Conservation (phyloP, 257 asterid genomes). For the Nicotiana tomentosiformis region DNA sequence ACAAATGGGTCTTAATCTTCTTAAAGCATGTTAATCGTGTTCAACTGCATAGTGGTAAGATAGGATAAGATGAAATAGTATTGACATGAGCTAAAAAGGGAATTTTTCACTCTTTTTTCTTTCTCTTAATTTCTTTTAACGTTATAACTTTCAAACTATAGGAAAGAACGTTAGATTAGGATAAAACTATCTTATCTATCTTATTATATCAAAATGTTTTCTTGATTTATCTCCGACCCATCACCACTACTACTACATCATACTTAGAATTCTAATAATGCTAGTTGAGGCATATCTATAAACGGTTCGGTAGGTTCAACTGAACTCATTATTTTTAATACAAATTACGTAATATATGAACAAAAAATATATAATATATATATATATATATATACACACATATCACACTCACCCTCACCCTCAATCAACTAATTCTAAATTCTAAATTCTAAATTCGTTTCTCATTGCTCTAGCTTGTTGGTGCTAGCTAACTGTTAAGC, state of each 20-base stretch:
- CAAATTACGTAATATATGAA: too few relatives aligned
- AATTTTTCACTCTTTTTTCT: too few relatives aligned
- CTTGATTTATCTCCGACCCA: not conserved
- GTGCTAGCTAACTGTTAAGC: too few relatives aligned
- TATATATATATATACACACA: too few relatives aligned
- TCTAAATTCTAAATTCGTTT: too few relatives aligned
- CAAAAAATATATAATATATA: too few relatives aligned
- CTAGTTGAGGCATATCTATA: not conserved
- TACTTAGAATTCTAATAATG: not conserved
- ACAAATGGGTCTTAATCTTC: not conserved
- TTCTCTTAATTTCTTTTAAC: not conserved
- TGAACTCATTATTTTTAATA: too few relatives aligned
- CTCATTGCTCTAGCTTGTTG: too few relatives aligned
- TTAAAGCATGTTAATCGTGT: not conserved
- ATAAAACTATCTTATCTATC: not conserved
- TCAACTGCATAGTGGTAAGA: not conserved
- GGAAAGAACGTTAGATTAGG: not conserved
- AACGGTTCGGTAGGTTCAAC: not conserved
- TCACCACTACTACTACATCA: not conserved
- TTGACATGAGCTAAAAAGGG: too few relatives aligned
- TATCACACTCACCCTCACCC: too few relatives aligned
- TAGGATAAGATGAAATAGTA: not conserved
- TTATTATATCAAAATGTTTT: not conserved
- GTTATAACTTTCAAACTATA: not conserved
- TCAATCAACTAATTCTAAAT: too few relatives aligned